Percentiles rank a stretch among this genome's conserved stretches.
These are phyloP conservation scores for Scenedesmus sp. DNA, from an alignment of 163 green algal species.

Conservation along the genomic window DNA sequence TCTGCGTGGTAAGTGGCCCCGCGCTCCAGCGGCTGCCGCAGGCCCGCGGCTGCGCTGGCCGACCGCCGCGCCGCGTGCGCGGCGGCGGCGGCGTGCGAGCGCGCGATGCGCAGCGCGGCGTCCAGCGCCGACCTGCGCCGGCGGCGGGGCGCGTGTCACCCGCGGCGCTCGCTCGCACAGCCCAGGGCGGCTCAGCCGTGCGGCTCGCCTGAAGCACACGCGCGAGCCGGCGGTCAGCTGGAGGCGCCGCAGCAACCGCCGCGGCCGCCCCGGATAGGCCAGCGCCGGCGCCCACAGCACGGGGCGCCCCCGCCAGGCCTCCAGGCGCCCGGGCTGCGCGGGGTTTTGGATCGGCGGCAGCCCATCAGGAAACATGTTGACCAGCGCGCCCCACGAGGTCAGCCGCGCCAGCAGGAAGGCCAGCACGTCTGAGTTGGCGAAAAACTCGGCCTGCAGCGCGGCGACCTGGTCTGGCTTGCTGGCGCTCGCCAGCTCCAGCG, in stretches of 20 bases:
- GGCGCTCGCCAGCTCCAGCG: conserved; percentile 43
- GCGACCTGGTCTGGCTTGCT: conserved; percentile 25
- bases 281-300: conserved; percentile 2
- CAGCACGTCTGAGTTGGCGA: conserved; percentile 26
- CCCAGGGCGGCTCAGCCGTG: neutral
- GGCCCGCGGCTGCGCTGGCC: neutral
- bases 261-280: conserved; percentile 16
- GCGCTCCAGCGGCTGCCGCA: neutral
- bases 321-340: conserved; percentile 15
- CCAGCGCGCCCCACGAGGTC: conserved; percentile 22
- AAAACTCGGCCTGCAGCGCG: conserved; percentile 22
- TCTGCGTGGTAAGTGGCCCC: conserved; percentile 25
- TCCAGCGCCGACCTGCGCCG: conserved; percentile 15
- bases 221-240: conserved; percentile 2
- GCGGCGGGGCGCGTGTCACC: neutral
- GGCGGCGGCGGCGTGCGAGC: neutral
- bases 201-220: conserved; percentile 23
- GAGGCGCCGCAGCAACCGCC: conserved; percentile 22
- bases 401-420: conserved; percentile 26
- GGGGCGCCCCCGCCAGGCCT: neutral
- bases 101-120: neutral
- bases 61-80: neutral
- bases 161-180: neutral
- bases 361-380: conserved; percentile 10
- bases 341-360: conserved; percentile 39